Conservation (phyloP, 192 early-diverging fungal genomes). For the Anaeromyces robustus region DNA sequence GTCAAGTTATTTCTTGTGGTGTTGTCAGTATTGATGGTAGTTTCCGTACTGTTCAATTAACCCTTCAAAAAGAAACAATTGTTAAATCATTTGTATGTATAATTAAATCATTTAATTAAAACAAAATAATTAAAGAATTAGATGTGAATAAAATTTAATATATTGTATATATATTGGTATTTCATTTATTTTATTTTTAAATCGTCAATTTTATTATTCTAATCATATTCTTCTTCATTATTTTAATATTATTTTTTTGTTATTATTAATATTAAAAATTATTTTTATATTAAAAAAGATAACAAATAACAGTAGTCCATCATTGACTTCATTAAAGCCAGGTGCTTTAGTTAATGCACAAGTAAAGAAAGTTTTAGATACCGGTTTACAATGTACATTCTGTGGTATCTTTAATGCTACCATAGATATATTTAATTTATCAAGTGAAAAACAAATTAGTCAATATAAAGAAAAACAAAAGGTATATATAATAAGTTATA, state of each 20-base stretch:
- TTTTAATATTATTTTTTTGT: slow-evolving; percentile 5
- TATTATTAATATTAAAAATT: too few species aligned
- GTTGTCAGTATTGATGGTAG: slow-evolving; percentile 44
- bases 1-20: slow-evolving; percentile 54
- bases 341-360: slow-evolving; percentile 55
- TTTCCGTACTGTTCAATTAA: slow-evolving; percentile 46
- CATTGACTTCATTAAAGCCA: slow-evolving; percentile 61
- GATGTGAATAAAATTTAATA: too few species aligned
- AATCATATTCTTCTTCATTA: too few species aligned
- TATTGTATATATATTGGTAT: too few species aligned
- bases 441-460: background rate
- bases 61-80: slow-evolving; percentile 41
- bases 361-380: slow-evolving; percentile 40
- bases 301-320: slow-evolving; percentile 28
- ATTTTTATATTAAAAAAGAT: slow-evolving; percentile 7
- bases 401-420: slow-evolving; percentile 72
- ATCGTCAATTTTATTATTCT: too few species aligned
- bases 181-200: too few species aligned
- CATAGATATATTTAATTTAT: slow-evolving; percentile 37
- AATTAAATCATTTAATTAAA: background rate
- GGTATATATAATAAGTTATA: background rate
- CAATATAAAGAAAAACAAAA: background rate
- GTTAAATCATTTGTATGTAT: slow-evolving; percentile 28
- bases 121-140: background rate
- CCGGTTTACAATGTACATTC: slow-evolving; percentile 54